A percentile compares a stretch with the other conserved stretches of the same genome.
Evolutionary conservation across 2,329 filamentous ascomycete species (phyloP).

Genomic region (Aspergillus udagawae): DNA sequence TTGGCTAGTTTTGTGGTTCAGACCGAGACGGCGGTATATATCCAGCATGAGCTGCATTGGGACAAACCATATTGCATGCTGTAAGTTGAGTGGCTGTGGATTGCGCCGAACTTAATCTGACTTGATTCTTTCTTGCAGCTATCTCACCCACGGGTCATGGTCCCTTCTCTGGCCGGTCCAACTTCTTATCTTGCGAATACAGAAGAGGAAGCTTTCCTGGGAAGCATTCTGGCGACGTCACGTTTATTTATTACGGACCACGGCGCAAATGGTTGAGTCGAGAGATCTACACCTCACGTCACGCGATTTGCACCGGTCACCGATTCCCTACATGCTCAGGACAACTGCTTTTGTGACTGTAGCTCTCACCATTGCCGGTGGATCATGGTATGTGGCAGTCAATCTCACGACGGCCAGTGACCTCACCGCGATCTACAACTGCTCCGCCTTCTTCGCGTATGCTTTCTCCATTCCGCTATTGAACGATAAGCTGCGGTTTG

Average conservation of each 20-base stretch:
- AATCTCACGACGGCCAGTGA: slow-evolving; percentile 90
- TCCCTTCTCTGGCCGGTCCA: slow-evolving; percentile 81
- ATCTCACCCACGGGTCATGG: slow-evolving; percentile 95
- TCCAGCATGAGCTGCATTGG: slow-evolving; percentile 89
- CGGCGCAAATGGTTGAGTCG: slow-evolving; percentile 80
- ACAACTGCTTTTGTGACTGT: slow-evolving; percentile 80
- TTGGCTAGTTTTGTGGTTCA: slow-evolving; percentile 87
- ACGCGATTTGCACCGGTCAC: slow-evolving; percentile 41
- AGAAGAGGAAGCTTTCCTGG: slow-evolving; percentile 77
- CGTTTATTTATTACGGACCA: slow-evolving; percentile 58
- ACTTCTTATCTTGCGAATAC: slow-evolving; percentile 72
- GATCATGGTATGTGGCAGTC: slow-evolving; percentile 94
- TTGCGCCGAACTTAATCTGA: not conserved
- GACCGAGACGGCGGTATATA: slow-evolving; percentile 92
- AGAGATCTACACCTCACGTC: slow-evolving; percentile 63
- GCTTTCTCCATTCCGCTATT: slow-evolving; percentile 90
- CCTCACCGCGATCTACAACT: slow-evolving; percentile 98
- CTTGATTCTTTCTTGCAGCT: slow-evolving; percentile 38
- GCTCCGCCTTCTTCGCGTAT: slow-evolving; percentile 97
- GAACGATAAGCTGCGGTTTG: slow-evolving; percentile 74
- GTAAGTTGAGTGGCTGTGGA: slow-evolving; percentile 44
- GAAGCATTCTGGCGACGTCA: slow-evolving; percentile 77
- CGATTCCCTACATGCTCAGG: slow-evolving; percentile 69
- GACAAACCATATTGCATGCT: slow-evolving; percentile 99
- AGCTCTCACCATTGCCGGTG: slow-evolving; percentile 81